These are phyloP conservation scores for Mycogone perniciosa DNA, from an alignment of 2,329 filamentous ascomycete species.

Conservation along the genomic window DNA sequence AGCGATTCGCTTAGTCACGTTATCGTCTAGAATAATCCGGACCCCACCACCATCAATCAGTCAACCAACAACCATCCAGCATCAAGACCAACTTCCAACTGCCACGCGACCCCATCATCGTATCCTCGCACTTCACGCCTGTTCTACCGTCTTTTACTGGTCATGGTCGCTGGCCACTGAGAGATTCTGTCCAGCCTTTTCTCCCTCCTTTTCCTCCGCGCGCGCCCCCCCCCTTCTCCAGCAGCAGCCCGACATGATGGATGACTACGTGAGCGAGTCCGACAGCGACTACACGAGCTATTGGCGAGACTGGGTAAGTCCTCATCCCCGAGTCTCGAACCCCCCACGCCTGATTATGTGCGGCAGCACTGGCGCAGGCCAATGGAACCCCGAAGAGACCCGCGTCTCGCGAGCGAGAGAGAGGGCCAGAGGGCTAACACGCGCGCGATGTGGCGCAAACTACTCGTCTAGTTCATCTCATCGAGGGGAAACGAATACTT, in stretches of 20 bases:
- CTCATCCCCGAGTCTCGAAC: neutral
- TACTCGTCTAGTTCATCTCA: slow-evolving; percentile 76
- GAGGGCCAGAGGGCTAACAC: neutral
- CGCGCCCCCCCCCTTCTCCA: neutral
- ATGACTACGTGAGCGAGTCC: slow-evolving; percentile 95
- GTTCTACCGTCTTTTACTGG: slow-evolving; percentile 4
- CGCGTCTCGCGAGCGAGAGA: neutral
- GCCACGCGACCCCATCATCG: neutral
- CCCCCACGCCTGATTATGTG: no score
- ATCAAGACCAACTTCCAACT: neutral
- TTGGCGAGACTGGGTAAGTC: slow-evolving; percentile 96
- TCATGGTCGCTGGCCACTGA: slow-evolving; percentile 25
- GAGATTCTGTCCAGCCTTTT: slow-evolving; percentile 2
- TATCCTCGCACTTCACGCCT: slow-evolving; percentile 7
- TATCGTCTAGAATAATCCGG: slow-evolving; percentile 9
- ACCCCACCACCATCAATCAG: slow-evolving; percentile 5
- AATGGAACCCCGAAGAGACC: neutral
- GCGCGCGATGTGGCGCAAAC: neutral
- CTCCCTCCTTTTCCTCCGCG: slow-evolving; percentile 11
- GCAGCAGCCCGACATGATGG: slow-evolving; percentile 53
- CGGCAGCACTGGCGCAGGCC: neutral
- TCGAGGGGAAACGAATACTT: slow-evolving; percentile 98
- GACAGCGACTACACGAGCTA: slow-evolving; percentile 99
- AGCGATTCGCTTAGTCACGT: slow-evolving; percentile 5
- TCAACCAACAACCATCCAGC: slow-evolving; percentile 1